phyloP scores from a whole-genome alignment of 2,329 filamentous ascomycete species.

The Aspergillus tamarii region DNA sequence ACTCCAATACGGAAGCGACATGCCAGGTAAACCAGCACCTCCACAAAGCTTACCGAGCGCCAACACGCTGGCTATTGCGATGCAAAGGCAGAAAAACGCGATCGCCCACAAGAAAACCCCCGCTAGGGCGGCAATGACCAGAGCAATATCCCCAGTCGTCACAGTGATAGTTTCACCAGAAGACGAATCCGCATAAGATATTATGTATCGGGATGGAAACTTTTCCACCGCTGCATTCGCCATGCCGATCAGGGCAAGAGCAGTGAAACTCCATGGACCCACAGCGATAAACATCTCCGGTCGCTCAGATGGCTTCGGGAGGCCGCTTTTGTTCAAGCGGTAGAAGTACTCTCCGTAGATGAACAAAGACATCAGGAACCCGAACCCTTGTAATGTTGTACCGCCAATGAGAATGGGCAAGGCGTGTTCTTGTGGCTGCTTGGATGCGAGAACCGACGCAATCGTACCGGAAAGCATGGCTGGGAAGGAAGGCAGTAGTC shows the following conservation, averaged over 20 bases:
- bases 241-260: slow-evolving; percentile 52
- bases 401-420: slow-evolving; percentile 49
- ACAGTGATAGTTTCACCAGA: slow-evolving; percentile 15
- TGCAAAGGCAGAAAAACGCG: slow-evolving; percentile 56
- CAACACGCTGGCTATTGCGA: slow-evolving; percentile 41
- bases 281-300: slow-evolving; percentile 59
- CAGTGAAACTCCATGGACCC: slow-evolving; percentile 50
- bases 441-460: slow-evolving; percentile 34
- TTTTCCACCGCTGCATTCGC: slow-evolving; percentile 44
- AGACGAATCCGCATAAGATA: slow-evolving; percentile 9
- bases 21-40: slow-evolving; percentile 4
- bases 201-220: slow-evolving; percentile 33
- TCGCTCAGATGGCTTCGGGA: slow-evolving; percentile 47
- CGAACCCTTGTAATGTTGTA: slow-evolving; percentile 50
- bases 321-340: slow-evolving; percentile 44
- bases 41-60: slow-evolving; percentile 16
- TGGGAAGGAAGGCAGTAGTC: slow-evolving; percentile 19
- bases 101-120: slow-evolving; percentile 54
- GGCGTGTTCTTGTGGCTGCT: slow-evolving; percentile 36
- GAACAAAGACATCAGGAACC: slow-evolving; percentile 48
- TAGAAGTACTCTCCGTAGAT: slow-evolving; percentile 50
- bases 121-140: slow-evolving; percentile 44
- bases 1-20: slow-evolving; percentile 23
- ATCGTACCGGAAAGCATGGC: slow-evolving; percentile 45
- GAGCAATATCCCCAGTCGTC: slow-evolving; percentile 42